A percentile compares a stretch with the other conserved stretches of the same genome.
These are phyloP conservation scores for Oenanthe sinensis DNA, from an alignment of 129 eudicot genomes.

Conservation along the genomic window DNA sequence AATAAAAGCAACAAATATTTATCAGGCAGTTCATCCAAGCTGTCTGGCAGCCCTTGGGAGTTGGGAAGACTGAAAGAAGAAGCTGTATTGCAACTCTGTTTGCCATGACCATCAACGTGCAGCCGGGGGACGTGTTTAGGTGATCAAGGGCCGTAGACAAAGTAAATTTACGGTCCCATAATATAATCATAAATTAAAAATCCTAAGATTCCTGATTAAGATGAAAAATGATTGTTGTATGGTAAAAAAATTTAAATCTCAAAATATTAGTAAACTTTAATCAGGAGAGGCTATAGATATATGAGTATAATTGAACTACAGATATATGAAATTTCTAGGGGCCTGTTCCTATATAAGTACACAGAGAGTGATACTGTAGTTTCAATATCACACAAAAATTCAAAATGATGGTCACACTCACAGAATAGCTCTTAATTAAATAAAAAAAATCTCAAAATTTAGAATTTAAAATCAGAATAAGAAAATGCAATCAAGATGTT, in stretches of 20 bases:
- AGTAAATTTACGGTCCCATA: not conserved
- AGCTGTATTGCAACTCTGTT: slow-evolving; percentile 20
- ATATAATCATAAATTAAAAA: not conserved
- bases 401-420: not conserved
- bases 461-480: not conserved
- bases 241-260: too few relatives aligned
- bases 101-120: not conserved
- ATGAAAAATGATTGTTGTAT: too few relatives aligned
- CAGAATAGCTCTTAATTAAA: not conserved
- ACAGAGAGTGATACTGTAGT: not conserved
- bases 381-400: not conserved
- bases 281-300: too few relatives aligned
- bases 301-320: too few relatives aligned
- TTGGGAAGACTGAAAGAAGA: not conserved
- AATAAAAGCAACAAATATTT: not conserved
- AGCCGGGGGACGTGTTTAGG: not conserved
- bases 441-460: not conserved
- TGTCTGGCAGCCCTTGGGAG: slow-evolving; percentile 7
- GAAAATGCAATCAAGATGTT: not conserved
- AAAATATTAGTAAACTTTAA: too few relatives aligned
- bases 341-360: not conserved
- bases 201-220: too few relatives aligned
- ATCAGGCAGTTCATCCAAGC: not conserved
- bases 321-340: not conserved
- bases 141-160: not conserved